Conservation (phyloP, 78 protist species). For the Bodo saltans region DNA sequence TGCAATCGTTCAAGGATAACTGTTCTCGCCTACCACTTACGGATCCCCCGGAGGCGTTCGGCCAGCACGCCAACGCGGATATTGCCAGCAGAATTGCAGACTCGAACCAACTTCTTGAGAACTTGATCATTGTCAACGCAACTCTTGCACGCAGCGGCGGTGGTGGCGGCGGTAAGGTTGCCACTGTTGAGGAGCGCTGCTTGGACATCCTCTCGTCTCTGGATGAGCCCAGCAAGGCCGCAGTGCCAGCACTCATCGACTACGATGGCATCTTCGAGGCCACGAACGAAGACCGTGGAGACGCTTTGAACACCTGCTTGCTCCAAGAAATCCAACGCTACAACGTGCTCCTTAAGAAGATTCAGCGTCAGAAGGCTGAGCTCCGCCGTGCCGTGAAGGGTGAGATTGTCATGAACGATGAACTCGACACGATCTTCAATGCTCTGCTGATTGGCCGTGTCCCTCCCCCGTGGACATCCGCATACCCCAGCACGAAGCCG, state of each 20-base stretch:
- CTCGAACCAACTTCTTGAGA: slow-evolving; percentile 48
- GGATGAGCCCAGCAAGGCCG: neutral
- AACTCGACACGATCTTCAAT: slow-evolving; percentile 61
- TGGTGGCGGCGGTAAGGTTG: slow-evolving; percentile 11
- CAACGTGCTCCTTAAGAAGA: slow-evolving; percentile 46
- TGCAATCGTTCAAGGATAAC: slow-evolving; percentile 51
- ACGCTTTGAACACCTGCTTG: slow-evolving; percentile 60
- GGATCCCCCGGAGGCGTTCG: slow-evolving; percentile 81
- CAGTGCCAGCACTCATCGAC: slow-evolving; percentile 32
- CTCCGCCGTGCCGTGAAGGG: slow-evolving; percentile 71
- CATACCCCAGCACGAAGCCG: slow-evolving; percentile 75
- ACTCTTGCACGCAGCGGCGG: neutral
- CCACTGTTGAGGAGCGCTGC: neutral
- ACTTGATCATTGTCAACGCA: slow-evolving; percentile 72
- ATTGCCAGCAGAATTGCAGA: slow-evolving; percentile 65
- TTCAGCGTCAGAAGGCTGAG: neutral
- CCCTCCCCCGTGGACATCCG: slow-evolving; percentile 59
- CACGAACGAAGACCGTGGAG: slow-evolving; percentile 22
- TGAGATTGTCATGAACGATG: slow-evolving; percentile 69
- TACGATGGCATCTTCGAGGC: neutral
- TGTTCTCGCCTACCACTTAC: slow-evolving; percentile 48
- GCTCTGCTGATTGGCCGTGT: slow-evolving; percentile 47
- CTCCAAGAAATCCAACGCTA: slow-evolving; percentile 76
- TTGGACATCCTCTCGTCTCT: neutral
- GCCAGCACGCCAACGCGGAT: slow-evolving; percentile 89